phyloP scores from a whole-genome alignment of 352 stramenopile genomes.

The Nothophytophthora sp. region DNA sequence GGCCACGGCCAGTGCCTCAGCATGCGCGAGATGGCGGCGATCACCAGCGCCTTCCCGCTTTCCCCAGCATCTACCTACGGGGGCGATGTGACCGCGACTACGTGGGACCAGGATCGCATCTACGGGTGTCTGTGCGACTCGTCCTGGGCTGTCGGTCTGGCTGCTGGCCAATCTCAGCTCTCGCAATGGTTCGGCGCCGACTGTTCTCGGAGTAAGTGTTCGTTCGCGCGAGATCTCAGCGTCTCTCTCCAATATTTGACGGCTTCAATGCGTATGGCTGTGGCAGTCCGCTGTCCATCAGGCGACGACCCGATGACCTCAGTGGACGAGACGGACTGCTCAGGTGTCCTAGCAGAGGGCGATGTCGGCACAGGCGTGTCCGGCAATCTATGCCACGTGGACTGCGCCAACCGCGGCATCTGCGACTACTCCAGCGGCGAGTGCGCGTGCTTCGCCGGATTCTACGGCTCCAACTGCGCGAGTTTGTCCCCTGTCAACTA shows the following conservation, averaged over 20 bases:
- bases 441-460: constrained; percentile 74
- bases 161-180: constrained; percentile 68
- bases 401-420: constrained; percentile 76
- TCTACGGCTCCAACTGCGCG: constrained; percentile 80
- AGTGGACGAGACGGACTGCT: constrained; percentile 88
- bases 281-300: constrained; percentile 76
- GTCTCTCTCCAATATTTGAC: not conserved
- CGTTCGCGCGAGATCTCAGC: not conserved
- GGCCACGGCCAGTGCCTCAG: constrained; percentile 74
- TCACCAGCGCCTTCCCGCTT: constrained; percentile 55
- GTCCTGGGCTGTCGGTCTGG: constrained; percentile 74
- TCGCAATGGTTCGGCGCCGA: constrained; percentile 89
- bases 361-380: constrained; percentile 35
- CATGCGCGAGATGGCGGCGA: constrained; percentile 56
- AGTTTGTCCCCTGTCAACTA: constrained; percentile 55
- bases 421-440: constrained; percentile 72
- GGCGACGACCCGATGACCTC: constrained; percentile 86
- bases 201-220: constrained; percentile 67
- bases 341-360: constrained; percentile 36
- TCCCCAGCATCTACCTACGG: constrained; percentile 55
- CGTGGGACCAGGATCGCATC: constrained; percentile 78
- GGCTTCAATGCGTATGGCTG: not conserved
- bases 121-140: constrained; percentile 85
- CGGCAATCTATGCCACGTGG: constrained; percentile 73
- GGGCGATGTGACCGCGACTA: constrained; percentile 51